Percentiles rank a stretch among this genome's conserved stretches.
These are phyloP conservation scores for Francoa sonchifolia DNA, from an alignment of 441 rosid genomes.

Conservation along the genomic window DNA sequence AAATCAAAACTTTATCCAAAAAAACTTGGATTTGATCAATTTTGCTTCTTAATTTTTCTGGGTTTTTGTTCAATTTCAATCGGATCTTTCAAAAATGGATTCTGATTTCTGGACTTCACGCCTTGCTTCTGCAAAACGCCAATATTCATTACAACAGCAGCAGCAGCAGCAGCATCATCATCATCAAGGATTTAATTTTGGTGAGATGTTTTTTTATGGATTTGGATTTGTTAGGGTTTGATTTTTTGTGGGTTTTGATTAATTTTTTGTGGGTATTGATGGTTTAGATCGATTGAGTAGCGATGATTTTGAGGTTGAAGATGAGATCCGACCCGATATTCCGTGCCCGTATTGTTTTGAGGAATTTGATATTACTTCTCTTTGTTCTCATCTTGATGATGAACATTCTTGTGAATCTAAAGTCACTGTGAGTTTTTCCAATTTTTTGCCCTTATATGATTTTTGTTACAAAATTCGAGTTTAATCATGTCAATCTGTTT, in stretches of 20 bases:
- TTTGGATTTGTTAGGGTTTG: not conserved
- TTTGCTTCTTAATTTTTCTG: too few relatives aligned
- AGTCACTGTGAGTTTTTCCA: slow-evolving; percentile 27
- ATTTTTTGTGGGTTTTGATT: not conserved
- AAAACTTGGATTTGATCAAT: too few relatives aligned
- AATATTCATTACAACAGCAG: slow-evolving; percentile 32
- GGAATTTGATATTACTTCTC: slow-evolving; percentile 44
- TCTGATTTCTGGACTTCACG: slow-evolving; percentile 49
- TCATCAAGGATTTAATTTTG: not conserved
- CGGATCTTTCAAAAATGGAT: slow-evolving; percentile 30
- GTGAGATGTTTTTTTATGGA: not conserved
- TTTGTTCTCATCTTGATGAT: slow-evolving; percentile 50
- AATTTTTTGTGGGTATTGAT: slow-evolving; percentile 1
- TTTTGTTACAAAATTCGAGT: not conserved
- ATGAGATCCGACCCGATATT: slow-evolving; percentile 39
- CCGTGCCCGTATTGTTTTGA: slow-evolving; percentile 51
- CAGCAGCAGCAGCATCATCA: slow-evolving; percentile 29
- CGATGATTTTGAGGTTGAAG: slow-evolving; percentile 52
- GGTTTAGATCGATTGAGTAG: slow-evolving; percentile 34
- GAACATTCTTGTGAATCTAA: slow-evolving; percentile 52
- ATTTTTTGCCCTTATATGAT: not conserved
- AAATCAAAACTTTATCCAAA: too few relatives aligned
- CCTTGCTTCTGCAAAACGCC: slow-evolving; percentile 41
- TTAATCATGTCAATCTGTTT: not conserved
- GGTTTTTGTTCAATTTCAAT: too few relatives aligned